A percentile compares a stretch with the other conserved stretches of the same genome.
phyloP scores from a whole-genome alignment of 2,329 filamentous ascomycete genomes.

The Lojkania enalia region DNA sequence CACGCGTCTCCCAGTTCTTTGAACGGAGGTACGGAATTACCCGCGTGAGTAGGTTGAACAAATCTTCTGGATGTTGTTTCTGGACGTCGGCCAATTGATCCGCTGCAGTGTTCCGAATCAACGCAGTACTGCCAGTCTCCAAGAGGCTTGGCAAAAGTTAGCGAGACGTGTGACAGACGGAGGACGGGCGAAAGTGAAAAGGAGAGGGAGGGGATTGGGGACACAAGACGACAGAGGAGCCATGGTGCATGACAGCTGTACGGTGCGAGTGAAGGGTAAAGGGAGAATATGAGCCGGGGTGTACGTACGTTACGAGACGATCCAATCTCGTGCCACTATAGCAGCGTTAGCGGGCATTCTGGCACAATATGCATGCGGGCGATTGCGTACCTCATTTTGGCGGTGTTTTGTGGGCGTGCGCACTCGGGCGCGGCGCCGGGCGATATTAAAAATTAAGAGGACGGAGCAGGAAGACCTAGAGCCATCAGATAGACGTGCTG shows the following conservation, averaged over 20 bases:
- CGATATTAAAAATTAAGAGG: constrained; percentile 6
- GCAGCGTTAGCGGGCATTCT: constrained; percentile 36
- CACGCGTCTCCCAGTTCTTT: constrained; percentile 96
- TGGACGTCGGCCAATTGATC: constrained; percentile 97
- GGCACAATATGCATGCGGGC: constrained; percentile 20
- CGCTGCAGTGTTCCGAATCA: constrained; percentile 96
- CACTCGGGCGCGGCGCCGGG: neutral
- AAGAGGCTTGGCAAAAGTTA: constrained; percentile 67
- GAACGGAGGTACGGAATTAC: constrained; percentile 95
- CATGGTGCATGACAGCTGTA: neutral
- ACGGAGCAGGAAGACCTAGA: neutral
- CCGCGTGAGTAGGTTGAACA: constrained; percentile 91
- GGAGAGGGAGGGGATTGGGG: neutral
- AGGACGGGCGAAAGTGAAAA: constrained; percentile 1
- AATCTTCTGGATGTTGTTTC: constrained; percentile 94
- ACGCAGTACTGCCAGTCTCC: constrained; percentile 92
- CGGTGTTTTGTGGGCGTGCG: constrained; percentile 12
- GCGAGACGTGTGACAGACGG: constrained; percentile 13
- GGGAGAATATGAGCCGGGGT: constrained; percentile 7
- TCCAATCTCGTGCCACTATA: constrained; percentile 45
- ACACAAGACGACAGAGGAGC: neutral
- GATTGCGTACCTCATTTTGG: constrained; percentile 36
- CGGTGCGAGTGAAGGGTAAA: neutral
- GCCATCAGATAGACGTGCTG: neutral
- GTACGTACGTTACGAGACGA: constrained; percentile 44